A percentile compares a stretch with the other conserved stretches of the same genome.
Conservation (phyloP, 2,329 filamentous ascomycete genomes). For the Aspergillus ochraceus region DNA sequence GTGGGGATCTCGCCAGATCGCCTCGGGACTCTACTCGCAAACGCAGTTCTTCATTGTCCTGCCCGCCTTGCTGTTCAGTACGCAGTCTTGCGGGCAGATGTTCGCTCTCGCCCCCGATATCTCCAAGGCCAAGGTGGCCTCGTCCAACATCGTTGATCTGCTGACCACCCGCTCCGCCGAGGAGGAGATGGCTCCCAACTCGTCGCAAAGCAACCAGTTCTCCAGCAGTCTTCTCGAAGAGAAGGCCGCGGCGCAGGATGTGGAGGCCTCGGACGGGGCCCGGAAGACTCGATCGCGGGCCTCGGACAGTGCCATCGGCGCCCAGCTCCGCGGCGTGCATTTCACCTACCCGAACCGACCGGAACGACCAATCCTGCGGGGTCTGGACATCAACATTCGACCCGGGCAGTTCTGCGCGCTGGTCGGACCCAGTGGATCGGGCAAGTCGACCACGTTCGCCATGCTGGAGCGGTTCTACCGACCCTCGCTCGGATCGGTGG, state of each 20-base stretch:
- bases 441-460: conserved; percentile 65
- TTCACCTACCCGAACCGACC: conserved; percentile 68
- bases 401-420: conserved; percentile 45
- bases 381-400: conserved; percentile 55
- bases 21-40: conserved; percentile 63
- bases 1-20: conserved; percentile 72
- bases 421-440: conserved; percentile 68
- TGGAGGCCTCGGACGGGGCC: conserved; percentile 23
- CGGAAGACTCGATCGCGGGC: not conserved
- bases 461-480: conserved; percentile 56
- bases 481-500: conserved; percentile 50
- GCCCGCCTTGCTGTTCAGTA: conserved; percentile 68
- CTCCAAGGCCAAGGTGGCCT: conserved; percentile 62
- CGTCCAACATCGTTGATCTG: conserved; percentile 54
- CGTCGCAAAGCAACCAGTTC: conserved; percentile 11
- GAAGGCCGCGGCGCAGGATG: conserved; percentile 21
- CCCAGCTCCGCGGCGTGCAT: conserved; percentile 59
- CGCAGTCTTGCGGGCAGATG: conserved; percentile 71
- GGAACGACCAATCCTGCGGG: conserved; percentile 57
- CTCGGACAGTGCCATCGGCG: conserved; percentile 41
- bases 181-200: conserved; percentile 20
- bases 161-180: conserved; percentile 32
- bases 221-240: conserved; percentile 21
- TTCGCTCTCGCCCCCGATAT: conserved; percentile 74
- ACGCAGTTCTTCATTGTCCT: conserved; percentile 73